Conservation (phyloP, 192 early-diverging fungal species). For the Haplosporangium gracile region DNA sequence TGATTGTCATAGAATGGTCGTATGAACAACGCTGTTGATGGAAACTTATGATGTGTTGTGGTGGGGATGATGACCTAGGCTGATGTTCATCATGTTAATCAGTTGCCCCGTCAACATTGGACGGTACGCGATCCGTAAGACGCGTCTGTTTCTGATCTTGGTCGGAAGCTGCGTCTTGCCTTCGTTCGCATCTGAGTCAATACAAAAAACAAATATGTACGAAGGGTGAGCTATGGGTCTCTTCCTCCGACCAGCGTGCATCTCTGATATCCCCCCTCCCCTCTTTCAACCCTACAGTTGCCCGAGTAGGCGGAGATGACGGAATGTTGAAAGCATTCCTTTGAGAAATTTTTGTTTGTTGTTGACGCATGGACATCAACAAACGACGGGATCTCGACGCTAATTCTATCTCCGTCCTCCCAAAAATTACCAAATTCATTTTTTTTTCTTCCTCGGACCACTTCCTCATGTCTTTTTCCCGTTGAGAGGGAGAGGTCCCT, state of each 20-base stretch:
- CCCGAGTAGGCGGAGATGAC: not conserved
- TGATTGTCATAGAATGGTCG: not conserved
- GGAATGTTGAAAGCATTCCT: not conserved
- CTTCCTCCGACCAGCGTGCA: not conserved
- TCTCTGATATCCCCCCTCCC: not conserved
- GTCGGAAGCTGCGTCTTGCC: not conserved
- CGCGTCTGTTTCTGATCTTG: not conserved
- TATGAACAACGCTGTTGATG: not conserved
- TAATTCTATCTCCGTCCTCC: not conserved
- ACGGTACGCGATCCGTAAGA: not conserved
- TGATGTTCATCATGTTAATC: not conserved
- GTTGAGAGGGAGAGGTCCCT: not conserved
- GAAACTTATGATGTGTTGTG: too few relatives aligned
- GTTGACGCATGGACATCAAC: not conserved
- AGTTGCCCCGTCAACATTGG: not conserved
- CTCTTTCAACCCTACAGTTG: not conserved
- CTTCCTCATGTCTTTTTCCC: not conserved
- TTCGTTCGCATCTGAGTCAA: not conserved
- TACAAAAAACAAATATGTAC: not conserved
- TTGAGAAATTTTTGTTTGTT: not conserved
- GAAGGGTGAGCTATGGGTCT: not conserved
- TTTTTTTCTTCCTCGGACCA: not conserved
- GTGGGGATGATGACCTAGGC: too few relatives aligned
- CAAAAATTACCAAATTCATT: not conserved
- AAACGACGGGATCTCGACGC: not conserved